Base-by-base conservation (phyloP, 345 rosid genomes). In the Lagerstroemia speciosa region DNA sequence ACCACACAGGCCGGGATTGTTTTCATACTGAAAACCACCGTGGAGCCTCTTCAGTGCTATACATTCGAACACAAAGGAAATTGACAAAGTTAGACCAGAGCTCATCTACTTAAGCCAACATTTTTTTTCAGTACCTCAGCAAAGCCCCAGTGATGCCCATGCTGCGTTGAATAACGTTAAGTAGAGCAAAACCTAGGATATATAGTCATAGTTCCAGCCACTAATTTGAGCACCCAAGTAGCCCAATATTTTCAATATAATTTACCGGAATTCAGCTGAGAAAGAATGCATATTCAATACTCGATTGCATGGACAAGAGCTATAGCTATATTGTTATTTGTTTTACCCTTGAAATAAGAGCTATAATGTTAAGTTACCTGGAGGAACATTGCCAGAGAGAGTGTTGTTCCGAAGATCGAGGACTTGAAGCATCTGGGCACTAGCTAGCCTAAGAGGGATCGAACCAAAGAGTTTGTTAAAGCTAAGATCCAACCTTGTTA, bases 401-500 rank as follows among this genome's bases (percentile, higher is more conserved):
- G 87, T 83, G 73, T 94, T 94, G 70, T 92, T 92, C 11, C 96
- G 93, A 70, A 94, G 75, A 69, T 94, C 96, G 8, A 94, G 83
- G 77, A 82, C 79, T 78, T 82, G 79, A 37, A 94, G 86, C 81
- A 68, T 46, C 17, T 87, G 85, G 73, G 86, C 93, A 71, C 77
- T 50, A 8, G 91, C 88, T 67, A 94, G 71, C 69, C 78, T 88
- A 6, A 80, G 77, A 1, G 99, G 99, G 73, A 94, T 81, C 34
- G 99, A 79, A 68, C 99, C 97, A 67, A 94, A 92, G 66, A 94
- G 86, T 34, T 61, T 33, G 74, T 94, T 94, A 66, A 81, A 94
- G 88, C 99, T 91, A 74, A 94, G 68, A 73, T 91, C 96, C 74
- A 94, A 79, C 88, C 97, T 89, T 1, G 84, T 80, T 34, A 94